These are phyloP conservation scores for Cryptosporidium xiaoi DNA, from an alignment of 169 alveolate species.

Conservation along the genomic window DNA sequence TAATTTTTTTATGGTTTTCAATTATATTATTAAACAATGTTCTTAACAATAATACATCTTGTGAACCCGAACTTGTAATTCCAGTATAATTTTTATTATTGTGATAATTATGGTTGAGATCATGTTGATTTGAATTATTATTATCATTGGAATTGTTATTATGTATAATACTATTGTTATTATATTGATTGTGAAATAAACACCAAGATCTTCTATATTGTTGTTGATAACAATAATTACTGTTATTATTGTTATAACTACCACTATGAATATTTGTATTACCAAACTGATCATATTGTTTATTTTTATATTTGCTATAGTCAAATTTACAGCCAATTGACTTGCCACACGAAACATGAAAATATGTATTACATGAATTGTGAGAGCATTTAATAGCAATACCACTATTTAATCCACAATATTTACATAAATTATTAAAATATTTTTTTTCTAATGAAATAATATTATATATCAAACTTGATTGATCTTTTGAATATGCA, in stretches of 20 bases:
- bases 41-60: slow-evolving; percentile 18
- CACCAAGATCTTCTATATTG: slow-evolving; percentile 67
- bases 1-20: slow-evolving; percentile 1
- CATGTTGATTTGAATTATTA: background rate
- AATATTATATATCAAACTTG: background rate
- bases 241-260: too few relatives aligned
- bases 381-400: slow-evolving; percentile 36
- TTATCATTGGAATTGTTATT: background rate
- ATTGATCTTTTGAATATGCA: background rate
- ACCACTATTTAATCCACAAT: slow-evolving; percentile 55
- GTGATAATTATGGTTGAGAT: background rate
- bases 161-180: slow-evolving; percentile 3
- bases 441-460: slow-evolving; percentile 38
- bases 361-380: slow-evolving; percentile 18
- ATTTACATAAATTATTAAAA: slow-evolving; percentile 41
- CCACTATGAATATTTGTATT: background rate
- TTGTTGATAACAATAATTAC: too few relatives aligned
- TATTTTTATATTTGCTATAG: slow-evolving; percentile 13
- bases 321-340: slow-evolving; percentile 64
- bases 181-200: slow-evolving; percentile 32
- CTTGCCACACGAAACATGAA: slow-evolving; percentile 66
- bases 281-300: slow-evolving; percentile 17
- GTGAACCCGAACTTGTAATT: background rate
- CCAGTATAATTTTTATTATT: background rate
- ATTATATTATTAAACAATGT: slow-evolving; percentile 22